These are phyloP conservation scores for Alternaria gaisen DNA, from an alignment of 2,329 filamentous ascomycete species.

Conservation along the genomic window DNA sequence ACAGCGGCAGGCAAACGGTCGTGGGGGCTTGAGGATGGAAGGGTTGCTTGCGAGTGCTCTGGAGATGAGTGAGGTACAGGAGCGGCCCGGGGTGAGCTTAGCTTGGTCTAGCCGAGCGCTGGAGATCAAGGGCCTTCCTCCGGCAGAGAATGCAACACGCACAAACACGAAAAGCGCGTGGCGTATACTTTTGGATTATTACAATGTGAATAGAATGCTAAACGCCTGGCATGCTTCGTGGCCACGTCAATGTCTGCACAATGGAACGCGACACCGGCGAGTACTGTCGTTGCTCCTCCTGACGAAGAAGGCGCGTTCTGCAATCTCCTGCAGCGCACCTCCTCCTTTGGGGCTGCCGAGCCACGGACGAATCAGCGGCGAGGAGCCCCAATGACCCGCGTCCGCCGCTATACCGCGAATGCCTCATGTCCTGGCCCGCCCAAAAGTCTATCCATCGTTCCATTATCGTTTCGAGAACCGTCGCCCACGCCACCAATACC, in stretches of 20 bases:
- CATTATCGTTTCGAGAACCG: conserved; percentile 28
- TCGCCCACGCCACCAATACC: conserved; percentile 34
- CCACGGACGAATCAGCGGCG: neutral
- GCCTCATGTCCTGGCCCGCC: conserved; percentile 23
- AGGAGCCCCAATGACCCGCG: conserved; percentile 12
- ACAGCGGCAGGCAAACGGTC: conserved; percentile 15
- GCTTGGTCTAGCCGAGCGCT: conserved; percentile 44
- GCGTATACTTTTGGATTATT: no score
- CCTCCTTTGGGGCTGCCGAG: conserved; percentile 23
- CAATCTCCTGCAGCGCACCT: conserved; percentile 41
- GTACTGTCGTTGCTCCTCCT: conserved; percentile 7
- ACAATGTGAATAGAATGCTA: no score
- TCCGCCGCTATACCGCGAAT: conserved; percentile 27
- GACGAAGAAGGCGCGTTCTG: conserved; percentile 39
- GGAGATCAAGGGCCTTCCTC: conserved; percentile 28
- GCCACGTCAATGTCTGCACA: neutral
- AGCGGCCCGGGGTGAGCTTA: conserved; percentile 34
- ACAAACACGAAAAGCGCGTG: neutral
- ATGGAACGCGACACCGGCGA: neutral
- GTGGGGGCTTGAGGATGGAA: conserved; percentile 27
- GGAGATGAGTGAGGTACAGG: conserved; percentile 43
- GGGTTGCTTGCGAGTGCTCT: conserved; percentile 33
- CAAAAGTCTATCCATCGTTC: conserved; percentile 24
- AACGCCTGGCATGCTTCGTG: no score
- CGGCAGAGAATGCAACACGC: neutral